These are phyloP conservation scores for Eudorina sp. DNA, from an alignment of 139 green algal genomes.

Conservation along the genomic window DNA sequence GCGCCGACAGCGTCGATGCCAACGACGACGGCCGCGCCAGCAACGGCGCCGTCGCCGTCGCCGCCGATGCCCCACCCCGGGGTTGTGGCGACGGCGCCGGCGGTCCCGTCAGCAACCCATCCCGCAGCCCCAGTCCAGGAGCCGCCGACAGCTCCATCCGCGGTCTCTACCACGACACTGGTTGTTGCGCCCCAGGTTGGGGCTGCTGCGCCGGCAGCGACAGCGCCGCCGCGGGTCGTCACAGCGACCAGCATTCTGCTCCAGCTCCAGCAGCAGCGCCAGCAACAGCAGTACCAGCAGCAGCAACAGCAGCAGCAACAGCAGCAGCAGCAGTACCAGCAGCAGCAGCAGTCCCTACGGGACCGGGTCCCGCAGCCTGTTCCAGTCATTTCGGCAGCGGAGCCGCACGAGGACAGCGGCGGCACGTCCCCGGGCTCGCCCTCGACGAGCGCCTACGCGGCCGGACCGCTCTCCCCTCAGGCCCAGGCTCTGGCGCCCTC, in stretches of 20 bases:
- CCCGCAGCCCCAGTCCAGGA: not conserved
- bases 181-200: not conserved
- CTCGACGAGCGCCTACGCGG: not conserved
- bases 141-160: not conserved
- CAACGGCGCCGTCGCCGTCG: not conserved
- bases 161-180: not conserved
- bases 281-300: not conserved
- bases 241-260: not conserved
- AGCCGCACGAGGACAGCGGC: no score
- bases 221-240: not conserved
- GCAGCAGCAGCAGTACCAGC: not conserved
- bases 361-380: not conserved
- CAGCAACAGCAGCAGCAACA: not conserved
- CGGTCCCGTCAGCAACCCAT: not conserved
- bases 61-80: not conserved
- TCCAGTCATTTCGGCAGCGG: not conserved
- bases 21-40: not conserved
- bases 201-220: not conserved
- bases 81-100: not conserved
- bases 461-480: no score
- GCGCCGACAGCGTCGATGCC: not conserved
- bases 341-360: not conserved
- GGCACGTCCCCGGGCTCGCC: not conserved
- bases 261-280: not conserved
- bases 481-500: not conserved